Base-by-base conservation (phyloP, 768 basidiomycete genomes). In the Pulveroboletus sp. region DNA sequence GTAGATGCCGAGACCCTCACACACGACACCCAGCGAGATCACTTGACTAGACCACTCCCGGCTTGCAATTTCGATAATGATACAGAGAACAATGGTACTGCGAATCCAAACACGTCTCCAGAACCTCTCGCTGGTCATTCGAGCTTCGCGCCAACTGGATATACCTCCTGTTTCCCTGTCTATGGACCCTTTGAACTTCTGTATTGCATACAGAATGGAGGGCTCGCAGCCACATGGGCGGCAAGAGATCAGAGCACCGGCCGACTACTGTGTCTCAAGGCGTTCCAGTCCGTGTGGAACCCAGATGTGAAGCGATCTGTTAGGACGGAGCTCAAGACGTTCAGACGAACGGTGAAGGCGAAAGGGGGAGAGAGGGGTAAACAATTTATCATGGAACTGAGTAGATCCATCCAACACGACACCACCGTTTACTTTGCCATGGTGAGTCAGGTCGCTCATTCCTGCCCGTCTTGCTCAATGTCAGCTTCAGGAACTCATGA, bases 201-300 rank as follows among this genome's bases (percentile, higher is more conserved):
- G 9, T 21, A 46, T 9, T 41, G 44, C 14, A 0, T 67, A n/a
- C 58, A 65, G 39, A 43, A 10, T 1, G 65, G 65, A 13, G 52
- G 35, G 3, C 67, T 55, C 40, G 67, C 46, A 28, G 8, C 37
- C 1, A 57, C 65, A 1, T 61, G 56, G 41, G 66, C 50, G 31
- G 65, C 60, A 27, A 58, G 45, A 15, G 67, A 67, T 32, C 41
- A 15, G 14, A 40, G 45, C n/a, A 63, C 62, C 21, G 67, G 65
- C 5, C 69, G 68, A 13, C 27, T 71, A 11, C 38, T 76, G 46
- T 76, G 74, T 57, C 54, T 76, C 43, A 76, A 76, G 46, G 57
- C 64, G 4, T 66, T 73, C 46, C 48, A 42, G 8, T 33, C 54
- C 8, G 30, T 67, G 27, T 30, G 42, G 7, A 30, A 54, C 31